Base-by-base conservation (phyloP, 1,284 basidiomycete species). In the Neolentinus lepideus region DNA sequence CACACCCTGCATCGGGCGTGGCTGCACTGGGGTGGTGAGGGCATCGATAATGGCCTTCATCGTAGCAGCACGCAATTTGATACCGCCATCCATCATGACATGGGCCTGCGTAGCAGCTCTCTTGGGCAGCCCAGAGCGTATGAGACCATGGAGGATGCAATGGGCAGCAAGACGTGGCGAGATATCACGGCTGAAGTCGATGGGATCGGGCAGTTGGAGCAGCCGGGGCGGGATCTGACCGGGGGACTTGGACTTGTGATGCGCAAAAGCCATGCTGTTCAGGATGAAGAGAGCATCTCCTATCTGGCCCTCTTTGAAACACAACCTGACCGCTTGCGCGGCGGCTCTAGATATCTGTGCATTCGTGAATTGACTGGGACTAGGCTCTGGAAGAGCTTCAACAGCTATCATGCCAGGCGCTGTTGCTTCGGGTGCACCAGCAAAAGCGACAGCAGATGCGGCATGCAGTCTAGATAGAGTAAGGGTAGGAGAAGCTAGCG, bases 131-230 rank as follows among this genome's bases (percentile, higher is more conserved):
- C 82, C 78, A 6, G 69, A 60, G 50, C 84, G 80, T 14, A 89
- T 61, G 35, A 88, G 73, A 31, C 75, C 75, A 56, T 90, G 88
- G 11, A 90, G 61, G 38, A 90, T 72, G 22, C 75, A 69, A 60
- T 90, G 87, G 0, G 79, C 75, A 16, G 82, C 69, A 2, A 89
- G 71, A 21, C 79, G 80, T 2, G 80, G 76, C 14, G 85, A 79
- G 12, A 86, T 67, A 1, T 73, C 66, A 35, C 67, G 67, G 45
- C 74, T 73, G 59, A 85, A 83, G 19, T 75, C 67, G 38, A 84
- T 74, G 3, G 76, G 74, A 12, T 68, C 59, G 31, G 66, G 24
- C 12, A 26, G 38, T 33, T 54, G 31, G 14, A 11, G 47, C 50
- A 38, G 24, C 22, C 19, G 4, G 12, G 38, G 21, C 12, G 35